Base-by-base conservation (phyloP, 2,329 filamentous ascomycete species). In the Escovopsis weberi region DNA sequence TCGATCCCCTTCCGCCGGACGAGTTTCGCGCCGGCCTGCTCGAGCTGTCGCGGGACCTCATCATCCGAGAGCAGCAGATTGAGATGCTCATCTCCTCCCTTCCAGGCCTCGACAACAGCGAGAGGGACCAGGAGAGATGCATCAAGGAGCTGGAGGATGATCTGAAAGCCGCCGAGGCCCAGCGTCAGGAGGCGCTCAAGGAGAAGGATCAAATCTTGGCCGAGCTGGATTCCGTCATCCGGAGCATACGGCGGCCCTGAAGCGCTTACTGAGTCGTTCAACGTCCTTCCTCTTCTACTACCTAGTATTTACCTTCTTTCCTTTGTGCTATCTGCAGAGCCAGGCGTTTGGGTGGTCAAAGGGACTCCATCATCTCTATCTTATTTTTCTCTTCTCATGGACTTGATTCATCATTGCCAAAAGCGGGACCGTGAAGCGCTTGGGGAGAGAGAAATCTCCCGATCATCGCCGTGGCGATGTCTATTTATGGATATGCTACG, bases 11-110 rank as follows among this genome's bases (percentile, higher is more conserved):
- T 26, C 67, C 75, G 1, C 61, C 72, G 9, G 76, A 82, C 36
- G 74, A 76, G 40, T 85, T 85, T 60, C 69, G 73, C 43, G 72
- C 74, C 3, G 75, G 80, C 38, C 73, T 86, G 56, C 68, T 77
- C 46, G 84, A 89, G 59, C 68, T 91, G 42, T 82, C 83, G 33
- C 74, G 75, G 47, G 85, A 89, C 56, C 67, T 91, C 26, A 79
- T 89, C 45, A 59, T 83, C 45, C 86, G 88, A 55, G 81, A 87
- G 53, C 83, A 88, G 63, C 82, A 89, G 63, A 86, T 91, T 47
- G 85, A 91, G 59, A 69, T 75, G 37, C 65, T 91, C 39, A 83
- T 89, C 45, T 81, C 78, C 12, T 75, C 72, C 19, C 68, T 93
- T 2, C 85, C 85, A 0, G 85, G 85, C 0, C 66, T 91, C 19